Base-by-base conservation (phyloP, 495 filamentous ascomycete species). In the Chaetomium fimeti region DNA sequence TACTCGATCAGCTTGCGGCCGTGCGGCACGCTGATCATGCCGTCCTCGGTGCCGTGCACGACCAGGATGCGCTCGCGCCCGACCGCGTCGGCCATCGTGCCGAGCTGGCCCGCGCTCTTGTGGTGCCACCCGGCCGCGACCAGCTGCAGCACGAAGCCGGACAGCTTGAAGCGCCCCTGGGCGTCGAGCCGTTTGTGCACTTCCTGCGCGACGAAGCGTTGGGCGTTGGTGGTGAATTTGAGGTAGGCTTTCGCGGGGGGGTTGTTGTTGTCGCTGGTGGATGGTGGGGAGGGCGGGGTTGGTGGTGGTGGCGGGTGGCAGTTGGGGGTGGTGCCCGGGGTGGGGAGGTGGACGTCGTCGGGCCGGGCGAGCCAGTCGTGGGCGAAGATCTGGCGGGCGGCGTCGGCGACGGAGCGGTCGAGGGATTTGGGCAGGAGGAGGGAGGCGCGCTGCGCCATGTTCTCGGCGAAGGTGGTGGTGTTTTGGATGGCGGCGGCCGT, bases 121-220 rank as follows among this genome's bases (percentile, higher is more conserved):
- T 85, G 77, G 74, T 96, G 91, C 85, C 90, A 93, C 15, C 85
- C 86, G 2, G 89, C 89, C 4, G 91, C 91, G 47, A 93, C 82
- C 5, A 88, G 81, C 73, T 96, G 91, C 65, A 90, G 77, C 40
- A 95, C 66, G 72, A 93, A 91, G 4, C 90, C 70, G 24, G 52
- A 4, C 11, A 68, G 66, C 32, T 36, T 36, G 32, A 36, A 36
- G 5, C 32, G 32, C 32, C 32, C 32, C 6, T 9, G 32, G 6
- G 32, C 32, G 57, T 90, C 78, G 25, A 74, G 71, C 12, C 88
- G 81, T 72, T 93, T 93, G 49, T 71, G 75, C 62, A 94, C 63
- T 72, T 93, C 89, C 57, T 89, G 85, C 7, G 91, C 91, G 0
- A 87, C 85, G 70, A 91, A 93, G 40, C 91, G 84, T 72, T 92